Evolutionary conservation across 768 basidiomycete genomes (phyloP).

Genomic region (Calvatia gigantea): DNA sequence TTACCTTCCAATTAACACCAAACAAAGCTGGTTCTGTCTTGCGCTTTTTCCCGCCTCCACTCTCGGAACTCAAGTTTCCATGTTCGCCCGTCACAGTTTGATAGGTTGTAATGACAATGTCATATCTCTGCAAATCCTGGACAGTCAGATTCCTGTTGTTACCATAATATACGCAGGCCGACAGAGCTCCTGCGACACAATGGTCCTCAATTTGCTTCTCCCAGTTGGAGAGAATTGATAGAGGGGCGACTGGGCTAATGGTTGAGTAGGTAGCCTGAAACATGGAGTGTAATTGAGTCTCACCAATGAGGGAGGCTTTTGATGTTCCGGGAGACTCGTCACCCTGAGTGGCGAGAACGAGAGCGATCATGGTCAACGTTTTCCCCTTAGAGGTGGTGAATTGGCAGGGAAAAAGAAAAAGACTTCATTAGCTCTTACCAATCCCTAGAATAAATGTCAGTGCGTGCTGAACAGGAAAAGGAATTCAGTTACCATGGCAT

Average conservation of each 20-base stretch:
- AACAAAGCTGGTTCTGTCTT: conserved; percentile 59
- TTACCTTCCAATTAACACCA: conserved; percentile 77
- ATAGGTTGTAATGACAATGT: conserved; percentile 84
- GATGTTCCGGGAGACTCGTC: conserved; percentile 56
- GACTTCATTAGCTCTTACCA: conserved; percentile 27
- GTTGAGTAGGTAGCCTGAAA: neutral
- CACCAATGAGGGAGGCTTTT: conserved; percentile 78
- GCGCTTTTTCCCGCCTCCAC: conserved; percentile 53
- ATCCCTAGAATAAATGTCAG: conserved; percentile 28
- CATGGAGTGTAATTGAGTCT: conserved; percentile 13
- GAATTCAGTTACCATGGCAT: conserved; percentile 67
- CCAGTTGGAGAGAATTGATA: conserved; percentile 87
- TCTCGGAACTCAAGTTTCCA: conserved; percentile 21
- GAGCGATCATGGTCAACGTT: conserved; percentile 83
- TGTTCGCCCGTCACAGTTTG: conserved; percentile 64
- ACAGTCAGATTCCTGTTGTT: conserved; percentile 55
- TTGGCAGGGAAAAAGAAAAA: neutral
- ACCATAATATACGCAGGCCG: conserved; percentile 69
- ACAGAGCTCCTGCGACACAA: conserved; percentile 48
- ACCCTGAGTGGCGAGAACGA: conserved; percentile 73
- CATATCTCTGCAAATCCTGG: conserved; percentile 59
- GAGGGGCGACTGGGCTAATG: conserved; percentile 58
- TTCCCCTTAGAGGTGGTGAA: conserved; percentile 55
- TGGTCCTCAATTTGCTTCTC: conserved; percentile 82
- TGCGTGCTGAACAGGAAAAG: neutral